These are phyloP conservation scores for Grosmannia clavigera DNA, from an alignment of 2,329 filamentous ascomycete genomes.

Conservation along the genomic window DNA sequence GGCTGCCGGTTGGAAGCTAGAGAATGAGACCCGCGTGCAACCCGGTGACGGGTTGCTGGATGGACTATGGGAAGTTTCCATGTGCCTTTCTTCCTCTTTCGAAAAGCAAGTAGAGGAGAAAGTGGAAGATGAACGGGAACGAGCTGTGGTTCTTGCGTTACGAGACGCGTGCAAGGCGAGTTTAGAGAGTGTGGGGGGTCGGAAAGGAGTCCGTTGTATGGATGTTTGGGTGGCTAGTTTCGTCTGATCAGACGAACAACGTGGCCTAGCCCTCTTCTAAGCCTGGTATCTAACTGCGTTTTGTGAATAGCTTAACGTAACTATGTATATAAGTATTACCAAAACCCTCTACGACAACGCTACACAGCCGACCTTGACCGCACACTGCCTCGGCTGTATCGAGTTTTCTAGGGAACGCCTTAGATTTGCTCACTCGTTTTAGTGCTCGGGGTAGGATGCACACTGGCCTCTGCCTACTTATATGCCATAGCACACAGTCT, in stretches of 20 bases:
- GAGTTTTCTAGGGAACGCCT: too few relatives aligned
- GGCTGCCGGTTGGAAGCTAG: constrained; percentile 24
- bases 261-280: neutral
- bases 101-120: constrained; percentile 20
- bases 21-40: constrained; percentile 23
- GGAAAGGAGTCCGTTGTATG: constrained; percentile 11
- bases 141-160: constrained; percentile 16
- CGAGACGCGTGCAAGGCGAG: constrained; percentile 19
- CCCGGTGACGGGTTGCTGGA: constrained; percentile 28
- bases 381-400: too few relatives aligned
- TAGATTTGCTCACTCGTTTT: too few relatives aligned
- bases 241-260: constrained; percentile 1
- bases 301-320: neutral
- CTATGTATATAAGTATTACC: neutral
- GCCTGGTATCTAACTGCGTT: neutral
- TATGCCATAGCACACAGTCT: too few relatives aligned
- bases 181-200: constrained; percentile 9
- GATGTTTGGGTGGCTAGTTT: constrained; percentile 13
- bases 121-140: constrained; percentile 17
- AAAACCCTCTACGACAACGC: too few relatives aligned
- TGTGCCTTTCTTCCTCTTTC: constrained; percentile 20
- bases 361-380: too few relatives aligned
- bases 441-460: too few relatives aligned
- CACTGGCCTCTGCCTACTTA: too few relatives aligned
- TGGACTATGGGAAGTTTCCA: constrained; percentile 32